These are phyloP conservation scores for Candida khao-thaluensis DNA, from an alignment of 805 yeast genomes.

Conservation along the genomic window DNA sequence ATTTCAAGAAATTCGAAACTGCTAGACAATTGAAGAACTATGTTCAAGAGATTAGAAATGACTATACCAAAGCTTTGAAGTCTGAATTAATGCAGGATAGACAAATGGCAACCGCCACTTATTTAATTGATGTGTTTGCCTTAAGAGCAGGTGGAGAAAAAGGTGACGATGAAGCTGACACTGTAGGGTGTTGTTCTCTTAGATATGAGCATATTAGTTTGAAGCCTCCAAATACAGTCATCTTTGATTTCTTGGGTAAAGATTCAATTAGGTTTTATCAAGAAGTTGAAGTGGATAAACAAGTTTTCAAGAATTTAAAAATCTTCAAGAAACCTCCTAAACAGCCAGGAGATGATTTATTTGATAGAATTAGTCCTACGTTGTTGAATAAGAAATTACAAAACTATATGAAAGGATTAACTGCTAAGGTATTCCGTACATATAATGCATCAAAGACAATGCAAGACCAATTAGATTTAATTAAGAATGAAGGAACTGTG, in stretches of 20 bases:
- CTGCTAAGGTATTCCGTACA: slow-evolving; percentile 97
- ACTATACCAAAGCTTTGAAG: slow-evolving; percentile 68
- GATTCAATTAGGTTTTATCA: slow-evolving; percentile 91
- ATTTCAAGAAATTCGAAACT: slow-evolving; percentile 87
- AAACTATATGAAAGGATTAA: slow-evolving; percentile 85
- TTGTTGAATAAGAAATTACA: slow-evolving; percentile 83
- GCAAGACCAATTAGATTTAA: slow-evolving; percentile 89
- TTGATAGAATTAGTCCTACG: slow-evolving; percentile 85
- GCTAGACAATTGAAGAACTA: slow-evolving; percentile 80
- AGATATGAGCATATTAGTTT: slow-evolving; percentile 86
- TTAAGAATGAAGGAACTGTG: slow-evolving; percentile 82
- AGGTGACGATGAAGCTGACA: slow-evolving; percentile 96
- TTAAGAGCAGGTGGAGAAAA: slow-evolving; percentile 98
- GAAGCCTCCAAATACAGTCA: slow-evolving; percentile 79
- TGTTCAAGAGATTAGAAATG: slow-evolving; percentile 69
- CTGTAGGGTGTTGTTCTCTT: slow-evolving; percentile 96
- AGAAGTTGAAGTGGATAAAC: slow-evolving; percentile 88
- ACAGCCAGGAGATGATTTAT: slow-evolving; percentile 86
- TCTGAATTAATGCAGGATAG: slow-evolving; percentile 78
- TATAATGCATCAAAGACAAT: slow-evolving; percentile 94
- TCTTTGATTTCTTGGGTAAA: slow-evolving; percentile 92
- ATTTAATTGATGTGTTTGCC: slow-evolving; percentile 88
- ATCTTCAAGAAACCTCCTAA: slow-evolving; percentile 89
- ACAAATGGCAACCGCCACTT: slow-evolving; percentile 92
- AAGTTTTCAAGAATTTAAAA: slow-evolving; percentile 83